Percentiles rank a stretch among this genome's conserved stretches.
Conservation (phyloP, 2,329 filamentous ascomycete genomes). For the Xylariaceae sp. region DNA sequence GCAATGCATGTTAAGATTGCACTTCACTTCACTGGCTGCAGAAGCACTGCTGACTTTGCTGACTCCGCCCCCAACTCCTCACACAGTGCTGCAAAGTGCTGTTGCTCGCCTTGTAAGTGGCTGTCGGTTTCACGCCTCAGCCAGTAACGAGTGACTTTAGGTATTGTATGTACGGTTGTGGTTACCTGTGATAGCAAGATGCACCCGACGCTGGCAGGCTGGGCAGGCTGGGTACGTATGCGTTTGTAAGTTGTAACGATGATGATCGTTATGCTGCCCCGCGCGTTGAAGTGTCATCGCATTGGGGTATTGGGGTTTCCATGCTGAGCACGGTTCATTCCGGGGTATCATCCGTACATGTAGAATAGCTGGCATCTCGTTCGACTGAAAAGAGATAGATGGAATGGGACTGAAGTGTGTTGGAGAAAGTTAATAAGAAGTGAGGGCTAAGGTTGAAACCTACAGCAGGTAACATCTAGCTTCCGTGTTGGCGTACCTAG, state of each 20-base stretch:
- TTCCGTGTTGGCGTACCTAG: background rate
- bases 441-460: background rate
- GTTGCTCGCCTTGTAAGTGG: slow-evolving; percentile 19
- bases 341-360: background rate
- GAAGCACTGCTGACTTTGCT: slow-evolving; percentile 30
- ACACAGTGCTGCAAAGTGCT: slow-evolving; percentile 13
- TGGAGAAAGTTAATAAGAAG: no score
- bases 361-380: no score
- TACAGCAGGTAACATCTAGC: background rate
- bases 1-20: slow-evolving; percentile 25
- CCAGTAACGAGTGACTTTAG: slow-evolving; percentile 23
- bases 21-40: slow-evolving; percentile 23
- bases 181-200: slow-evolving; percentile 1
- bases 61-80: slow-evolving; percentile 25
- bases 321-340: background rate
- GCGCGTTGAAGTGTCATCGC: no score
- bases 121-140: slow-evolving; percentile 7
- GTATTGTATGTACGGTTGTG: slow-evolving; percentile 8
- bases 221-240: no score
- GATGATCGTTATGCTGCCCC: slow-evolving; percentile 16
- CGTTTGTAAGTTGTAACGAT: background rate
- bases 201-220: background rate
- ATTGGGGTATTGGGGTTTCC: background rate
- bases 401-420: no score
- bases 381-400: no score